These are phyloP conservation scores for Crithidia bombi DNA, from an alignment of 208 protist species.

Conservation along the genomic window DNA sequence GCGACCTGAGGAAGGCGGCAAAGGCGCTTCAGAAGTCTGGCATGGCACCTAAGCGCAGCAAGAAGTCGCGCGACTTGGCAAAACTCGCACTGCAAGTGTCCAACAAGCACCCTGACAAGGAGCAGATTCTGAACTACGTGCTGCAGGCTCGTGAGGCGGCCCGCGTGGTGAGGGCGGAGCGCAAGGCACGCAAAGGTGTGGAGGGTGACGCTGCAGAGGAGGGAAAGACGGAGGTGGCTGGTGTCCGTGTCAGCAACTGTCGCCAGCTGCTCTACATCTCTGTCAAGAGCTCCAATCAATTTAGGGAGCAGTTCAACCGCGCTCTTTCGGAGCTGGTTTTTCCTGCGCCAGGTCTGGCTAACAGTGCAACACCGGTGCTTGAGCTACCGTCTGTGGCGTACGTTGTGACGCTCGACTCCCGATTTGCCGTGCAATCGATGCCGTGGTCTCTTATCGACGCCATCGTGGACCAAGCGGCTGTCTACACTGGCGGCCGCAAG, in stretches of 20 bases:
- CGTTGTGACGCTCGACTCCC: slow-evolving; percentile 81
- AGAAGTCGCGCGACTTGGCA: slow-evolving; percentile 75
- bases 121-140: slow-evolving; percentile 78
- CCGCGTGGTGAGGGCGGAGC: slow-evolving; percentile 54
- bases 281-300: slow-evolving; percentile 63
- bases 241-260: slow-evolving; percentile 40
- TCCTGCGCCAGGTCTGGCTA: slow-evolving; percentile 21
- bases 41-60: slow-evolving; percentile 69
- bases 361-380: slow-evolving; percentile 22
- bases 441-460: slow-evolving; percentile 85
- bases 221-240: not conserved
- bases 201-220: slow-evolving; percentile 19
- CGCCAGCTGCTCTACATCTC: slow-evolving; percentile 75
- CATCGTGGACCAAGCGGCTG: slow-evolving; percentile 61
- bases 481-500: slow-evolving; percentile 65
- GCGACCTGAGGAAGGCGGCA: slow-evolving; percentile 84
- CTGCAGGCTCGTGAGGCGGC: slow-evolving; percentile 74
- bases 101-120: slow-evolving; percentile 87
- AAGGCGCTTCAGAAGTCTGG: slow-evolving; percentile 83
- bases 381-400: slow-evolving; percentile 77
- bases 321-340: slow-evolving; percentile 76
- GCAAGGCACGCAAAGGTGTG: slow-evolving; percentile 22
- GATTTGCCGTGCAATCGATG: slow-evolving; percentile 81
- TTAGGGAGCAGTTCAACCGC: slow-evolving; percentile 75
- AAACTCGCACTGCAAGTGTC: slow-evolving; percentile 85